phyloP scores from a whole-genome alignment of 176 grass and related monocot species.

The Hordeum vulgare region MorexV3_pseudomolecules_assembly NC_058518.1:445144513-445145012 shows the following conservation, averaged over 20 bases:
- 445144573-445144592: conserved; percentile 34
- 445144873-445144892: conserved; percentile 61
- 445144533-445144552: neutral
- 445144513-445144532: neutral
- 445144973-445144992: conserved; percentile 73
- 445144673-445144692: conserved; percentile 77
- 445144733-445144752: neutral
- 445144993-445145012: conserved; percentile 89
- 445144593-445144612: conserved; percentile 75
- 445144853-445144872: neutral
- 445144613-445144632: conserved; percentile 55
- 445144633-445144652: conserved; percentile 73
- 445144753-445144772: conserved; percentile 12
- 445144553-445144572: too few species aligned
- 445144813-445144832: conserved; percentile 21
- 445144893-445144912: conserved; percentile 69
- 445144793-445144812: conserved; percentile 29
- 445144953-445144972: conserved; percentile 79
- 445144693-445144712: conserved; percentile 73
- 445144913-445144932: conserved; percentile 61
- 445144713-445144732: conserved; percentile 7
- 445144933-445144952: conserved; percentile 69
- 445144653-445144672: conserved; percentile 95
- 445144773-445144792: conserved; percentile 24
- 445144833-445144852: neutral